These are phyloP conservation scores for Phytopythium aichiense DNA, from an alignment of 352 stramenopile genomes.

Conservation along the genomic window DNA sequence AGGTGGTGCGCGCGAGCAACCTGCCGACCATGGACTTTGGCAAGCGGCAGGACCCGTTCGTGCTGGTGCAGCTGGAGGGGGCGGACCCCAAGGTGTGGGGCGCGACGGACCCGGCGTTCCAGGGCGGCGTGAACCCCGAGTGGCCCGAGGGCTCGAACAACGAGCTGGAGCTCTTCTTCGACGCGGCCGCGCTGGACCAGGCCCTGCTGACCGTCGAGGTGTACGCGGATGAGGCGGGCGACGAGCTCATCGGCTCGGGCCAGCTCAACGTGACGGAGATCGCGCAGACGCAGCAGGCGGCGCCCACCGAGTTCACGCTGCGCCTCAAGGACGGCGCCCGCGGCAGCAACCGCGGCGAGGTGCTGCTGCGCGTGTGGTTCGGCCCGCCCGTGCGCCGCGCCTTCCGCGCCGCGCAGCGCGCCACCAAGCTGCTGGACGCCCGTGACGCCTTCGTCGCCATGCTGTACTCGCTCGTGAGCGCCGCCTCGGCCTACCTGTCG, in stretches of 20 bases:
- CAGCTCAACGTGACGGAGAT: constrained; percentile 45
- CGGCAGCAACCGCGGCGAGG: constrained; percentile 48
- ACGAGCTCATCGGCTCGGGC: constrained; percentile 71
- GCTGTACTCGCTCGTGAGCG: constrained; percentile 38
- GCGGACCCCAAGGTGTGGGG: constrained; percentile 55
- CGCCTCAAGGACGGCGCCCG: constrained; percentile 43
- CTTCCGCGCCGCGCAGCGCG: constrained; percentile 68
- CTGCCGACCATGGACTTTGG: constrained; percentile 76
- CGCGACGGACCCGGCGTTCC: constrained; percentile 60
- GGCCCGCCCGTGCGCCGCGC: constrained; percentile 72
- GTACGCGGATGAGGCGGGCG: constrained; percentile 64
- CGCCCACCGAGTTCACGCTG: constrained; percentile 35
- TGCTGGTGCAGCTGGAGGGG: constrained; percentile 65
- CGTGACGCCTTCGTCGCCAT: constrained; percentile 60
- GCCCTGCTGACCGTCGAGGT: constrained; percentile 59
- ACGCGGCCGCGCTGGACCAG: constrained; percentile 51
- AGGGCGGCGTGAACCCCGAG: constrained; percentile 54
- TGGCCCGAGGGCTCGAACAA: constrained; percentile 71
- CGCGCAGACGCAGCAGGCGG: constrained; percentile 31
- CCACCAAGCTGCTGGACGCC: constrained; percentile 67
- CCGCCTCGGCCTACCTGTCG: constrained; percentile 22
- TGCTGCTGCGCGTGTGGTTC: constrained; percentile 68
- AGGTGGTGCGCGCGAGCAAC: constrained; percentile 52
- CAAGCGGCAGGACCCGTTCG: constrained; percentile 76
- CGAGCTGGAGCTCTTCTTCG: constrained; percentile 81